phyloP scores from a whole-genome alignment of 495 filamentous ascomycete genomes.

The Extremus antarcticus region DNA sequence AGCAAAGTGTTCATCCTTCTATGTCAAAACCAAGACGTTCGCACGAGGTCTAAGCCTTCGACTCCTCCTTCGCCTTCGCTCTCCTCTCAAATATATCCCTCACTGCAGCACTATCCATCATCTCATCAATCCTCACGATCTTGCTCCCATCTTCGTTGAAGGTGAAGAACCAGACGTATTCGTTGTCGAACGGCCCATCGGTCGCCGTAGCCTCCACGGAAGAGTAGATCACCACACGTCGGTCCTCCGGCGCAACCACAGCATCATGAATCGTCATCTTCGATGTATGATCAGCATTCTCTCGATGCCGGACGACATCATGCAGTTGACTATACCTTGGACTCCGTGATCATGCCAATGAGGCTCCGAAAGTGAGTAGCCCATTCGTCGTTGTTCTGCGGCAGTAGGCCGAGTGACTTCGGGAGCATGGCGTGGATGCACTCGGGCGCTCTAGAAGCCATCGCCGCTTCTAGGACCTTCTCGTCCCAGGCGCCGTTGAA shows the following conservation, averaged over 20 bases:
- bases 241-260: not conserved
- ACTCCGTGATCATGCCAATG: not conserved
- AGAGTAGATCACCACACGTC: not conserved
- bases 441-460: not conserved
- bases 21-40: too few relatives aligned
- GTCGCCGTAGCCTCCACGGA: not conserved
- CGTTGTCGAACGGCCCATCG: not conserved
- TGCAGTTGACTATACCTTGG: not conserved
- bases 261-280: not conserved
- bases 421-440: not conserved
- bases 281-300: not conserved
- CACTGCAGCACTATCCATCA: not conserved
- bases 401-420: not conserved
- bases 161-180: slow-evolving; percentile 3
- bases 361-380: not conserved
- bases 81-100: not conserved
- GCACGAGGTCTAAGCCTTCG: too few relatives aligned
- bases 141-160: not conserved
- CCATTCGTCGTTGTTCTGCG: not conserved
- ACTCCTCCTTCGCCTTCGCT: not conserved
- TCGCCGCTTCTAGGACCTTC: not conserved
- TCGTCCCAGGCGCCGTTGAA: not conserved
- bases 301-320: not conserved
- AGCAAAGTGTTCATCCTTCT: not conserved
- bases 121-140: not conserved